These are phyloP conservation scores for Cutaneotrichosporon cavernicola DNA, from an alignment of 1,284 basidiomycete genomes.

Conservation along the genomic window DNA sequence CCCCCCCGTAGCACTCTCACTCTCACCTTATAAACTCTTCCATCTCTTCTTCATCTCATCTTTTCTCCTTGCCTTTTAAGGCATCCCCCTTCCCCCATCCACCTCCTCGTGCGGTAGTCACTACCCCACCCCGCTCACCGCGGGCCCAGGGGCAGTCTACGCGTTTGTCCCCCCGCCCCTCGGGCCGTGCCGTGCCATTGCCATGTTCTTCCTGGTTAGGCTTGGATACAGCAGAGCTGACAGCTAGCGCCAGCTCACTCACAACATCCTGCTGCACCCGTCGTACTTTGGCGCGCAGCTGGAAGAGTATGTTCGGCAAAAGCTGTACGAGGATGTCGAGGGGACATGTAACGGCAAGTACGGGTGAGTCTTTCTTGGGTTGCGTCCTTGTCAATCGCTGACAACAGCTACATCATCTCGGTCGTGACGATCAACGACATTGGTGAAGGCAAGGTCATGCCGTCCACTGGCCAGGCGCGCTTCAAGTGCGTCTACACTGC, in stretches of 20 bases:
- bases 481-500: conserved; percentile 87
- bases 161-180: not conserved
- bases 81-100: conserved; percentile 1
- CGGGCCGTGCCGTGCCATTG: not conserved
- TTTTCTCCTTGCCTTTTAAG: not conserved
- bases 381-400: conserved; percentile 3
- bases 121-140: not conserved
- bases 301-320: conserved; percentile 86
- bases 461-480: conserved; percentile 89
- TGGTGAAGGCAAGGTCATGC: conserved; percentile 84
- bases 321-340: conserved; percentile 93
- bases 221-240: conserved; percentile 4
- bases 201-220: conserved; percentile 53
- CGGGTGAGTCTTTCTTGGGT: conserved; percentile 56
- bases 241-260: conserved; percentile 82
- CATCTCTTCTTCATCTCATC: not conserved
- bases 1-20: not conserved
- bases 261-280: conserved; percentile 93
- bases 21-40: conserved; percentile 6
- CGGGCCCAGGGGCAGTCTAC: not conserved
- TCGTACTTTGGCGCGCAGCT: conserved; percentile 97
- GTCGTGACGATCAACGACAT: conserved; percentile 87
- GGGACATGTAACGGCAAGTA: conserved; percentile 94
- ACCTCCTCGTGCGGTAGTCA: not conserved
- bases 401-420: conserved; percentile 84